Evolutionary conservation across 768 basidiomycete species (phyloP).

Genomic region (Leucocoprinus birnbaumii): DNA sequence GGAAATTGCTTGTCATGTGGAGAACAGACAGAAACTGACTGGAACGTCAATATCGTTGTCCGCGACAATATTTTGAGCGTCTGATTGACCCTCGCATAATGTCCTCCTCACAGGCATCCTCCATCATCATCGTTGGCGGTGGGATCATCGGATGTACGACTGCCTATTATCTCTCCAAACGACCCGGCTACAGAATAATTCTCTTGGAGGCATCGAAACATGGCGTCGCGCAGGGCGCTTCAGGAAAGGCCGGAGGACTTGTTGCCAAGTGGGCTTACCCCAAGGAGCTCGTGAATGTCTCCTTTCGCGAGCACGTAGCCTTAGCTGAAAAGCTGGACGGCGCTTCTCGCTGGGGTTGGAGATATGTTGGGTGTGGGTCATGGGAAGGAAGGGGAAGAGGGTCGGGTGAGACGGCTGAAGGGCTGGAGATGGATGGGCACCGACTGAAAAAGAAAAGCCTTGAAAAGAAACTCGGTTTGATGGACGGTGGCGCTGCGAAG

Average conservation of each 20-base stretch:
- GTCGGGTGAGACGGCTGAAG: conserved; percentile 14
- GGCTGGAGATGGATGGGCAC: conserved; percentile 24
- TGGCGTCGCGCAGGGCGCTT: conserved; percentile 75
- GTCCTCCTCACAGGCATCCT: neutral
- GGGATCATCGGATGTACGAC: conserved; percentile 86
- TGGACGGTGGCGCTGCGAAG: conserved; percentile 22
- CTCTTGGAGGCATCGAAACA: conserved; percentile 68
- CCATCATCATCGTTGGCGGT: conserved; percentile 76
- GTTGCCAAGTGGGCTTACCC: conserved; percentile 86
- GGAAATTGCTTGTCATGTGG: neutral
- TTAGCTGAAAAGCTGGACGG: conserved; percentile 73
- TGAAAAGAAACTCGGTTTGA: conserved; percentile 54
- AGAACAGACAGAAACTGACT: neutral
- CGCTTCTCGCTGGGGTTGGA: conserved; percentile 76
- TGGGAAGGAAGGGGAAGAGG: conserved; percentile 66
- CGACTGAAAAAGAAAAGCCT: conserved; percentile 40
- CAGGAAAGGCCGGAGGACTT: conserved; percentile 83
- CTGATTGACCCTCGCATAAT: neutral
- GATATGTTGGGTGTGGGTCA: conserved; percentile 67
- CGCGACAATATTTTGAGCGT: neutral
- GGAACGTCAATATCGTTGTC: too few species aligned
- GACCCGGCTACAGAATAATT: conserved; percentile 46
- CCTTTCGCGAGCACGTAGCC: conserved; percentile 70
- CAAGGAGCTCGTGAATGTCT: conserved; percentile 63
- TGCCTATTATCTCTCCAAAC: conserved; percentile 73